These are phyloP conservation scores for Capsicum baccatum DNA, from an alignment of 257 asterid genomes.

Conservation along the genomic window DNA sequence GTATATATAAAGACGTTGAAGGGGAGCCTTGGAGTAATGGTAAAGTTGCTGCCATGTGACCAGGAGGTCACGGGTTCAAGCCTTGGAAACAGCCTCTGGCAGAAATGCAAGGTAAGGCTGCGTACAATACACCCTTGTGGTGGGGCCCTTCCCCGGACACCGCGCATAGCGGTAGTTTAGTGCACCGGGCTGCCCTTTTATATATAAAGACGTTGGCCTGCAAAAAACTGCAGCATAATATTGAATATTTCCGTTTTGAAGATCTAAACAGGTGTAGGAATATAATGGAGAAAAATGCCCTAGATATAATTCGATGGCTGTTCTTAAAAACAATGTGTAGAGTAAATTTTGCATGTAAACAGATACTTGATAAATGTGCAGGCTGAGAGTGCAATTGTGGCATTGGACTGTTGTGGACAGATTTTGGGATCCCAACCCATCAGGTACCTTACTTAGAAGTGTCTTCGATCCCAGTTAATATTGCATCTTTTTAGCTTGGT, in stretches of 20 bases:
- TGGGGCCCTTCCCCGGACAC: too few relatives aligned
- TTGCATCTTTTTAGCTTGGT: constrained; percentile 13
- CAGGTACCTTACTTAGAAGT: constrained; percentile 52
- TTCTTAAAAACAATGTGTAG: not conserved
- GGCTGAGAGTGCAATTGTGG: constrained; percentile 94
- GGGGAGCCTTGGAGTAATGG: too few relatives aligned
- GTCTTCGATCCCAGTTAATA: not conserved
- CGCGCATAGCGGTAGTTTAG: too few relatives aligned
- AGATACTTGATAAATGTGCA: constrained; percentile 41
- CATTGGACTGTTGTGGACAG: constrained; percentile 89
- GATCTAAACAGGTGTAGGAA: constrained; percentile 12
- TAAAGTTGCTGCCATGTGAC: too few relatives aligned
- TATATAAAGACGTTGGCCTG: not conserved
- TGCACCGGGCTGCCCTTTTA: not conserved
- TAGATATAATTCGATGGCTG: not conserved
- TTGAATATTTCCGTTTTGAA: not conserved
- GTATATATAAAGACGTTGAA: not conserved
- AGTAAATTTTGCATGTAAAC: not conserved
- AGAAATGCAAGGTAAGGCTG: too few relatives aligned
- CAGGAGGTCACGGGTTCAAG: too few relatives aligned
- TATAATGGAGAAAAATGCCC: not conserved
- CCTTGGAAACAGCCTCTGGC: too few relatives aligned
- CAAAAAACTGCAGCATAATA: constrained; percentile 19
- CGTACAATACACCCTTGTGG: too few relatives aligned
- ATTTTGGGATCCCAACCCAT: constrained; percentile 80